Conservation (phyloP, 495 filamentous ascomycete genomes). For the Amniculicola lignicola region DNA sequence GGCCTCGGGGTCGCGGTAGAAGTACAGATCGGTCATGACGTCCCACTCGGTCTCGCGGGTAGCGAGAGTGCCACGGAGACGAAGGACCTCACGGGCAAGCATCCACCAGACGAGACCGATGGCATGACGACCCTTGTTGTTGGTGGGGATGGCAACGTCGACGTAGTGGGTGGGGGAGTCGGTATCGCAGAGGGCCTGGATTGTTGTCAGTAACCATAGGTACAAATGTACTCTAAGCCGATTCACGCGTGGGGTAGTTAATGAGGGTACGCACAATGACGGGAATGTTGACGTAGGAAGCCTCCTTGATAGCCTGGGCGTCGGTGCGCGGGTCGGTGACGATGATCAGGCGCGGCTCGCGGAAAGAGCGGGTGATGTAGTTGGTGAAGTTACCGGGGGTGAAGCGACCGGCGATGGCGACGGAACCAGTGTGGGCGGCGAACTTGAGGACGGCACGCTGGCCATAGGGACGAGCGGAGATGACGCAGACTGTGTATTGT, state of each 20-base stretch:
- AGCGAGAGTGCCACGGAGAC: conserved; percentile 91
- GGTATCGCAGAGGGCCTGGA: conserved; percentile 79
- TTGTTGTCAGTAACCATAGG: not conserved
- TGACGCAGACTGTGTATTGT: conserved; percentile 67
- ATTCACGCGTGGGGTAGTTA: not conserved
- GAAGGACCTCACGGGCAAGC: conserved; percentile 97
- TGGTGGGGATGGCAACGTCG: conserved; percentile 98
- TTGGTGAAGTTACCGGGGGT: conserved; percentile 99
- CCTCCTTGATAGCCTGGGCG: conserved; percentile 99
- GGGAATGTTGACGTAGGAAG: conserved; percentile 99
- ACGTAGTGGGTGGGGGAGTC: conserved; percentile 99
- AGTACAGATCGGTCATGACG: conserved; percentile 99
- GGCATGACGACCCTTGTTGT: conserved; percentile 99
- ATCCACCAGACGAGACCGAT: conserved; percentile 99
- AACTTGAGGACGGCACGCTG: conserved; percentile 99
- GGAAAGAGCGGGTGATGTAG: conserved; percentile 99
- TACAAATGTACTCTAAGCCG: not conserved
- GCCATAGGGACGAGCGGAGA: conserved; percentile 98
- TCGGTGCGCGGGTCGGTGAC: conserved; percentile 99
- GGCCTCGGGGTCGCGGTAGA: conserved; percentile 99
- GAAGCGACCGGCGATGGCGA: conserved; percentile 98
- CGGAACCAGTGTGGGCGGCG: conserved; percentile 93
- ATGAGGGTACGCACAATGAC: conserved; percentile 67
- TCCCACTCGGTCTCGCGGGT: conserved; percentile 96
- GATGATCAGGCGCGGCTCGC: conserved; percentile 98